phyloP scores from a whole-genome alignment of 371 early-diverging fungal species.

The Cokeromyces recurvatus region DNA sequence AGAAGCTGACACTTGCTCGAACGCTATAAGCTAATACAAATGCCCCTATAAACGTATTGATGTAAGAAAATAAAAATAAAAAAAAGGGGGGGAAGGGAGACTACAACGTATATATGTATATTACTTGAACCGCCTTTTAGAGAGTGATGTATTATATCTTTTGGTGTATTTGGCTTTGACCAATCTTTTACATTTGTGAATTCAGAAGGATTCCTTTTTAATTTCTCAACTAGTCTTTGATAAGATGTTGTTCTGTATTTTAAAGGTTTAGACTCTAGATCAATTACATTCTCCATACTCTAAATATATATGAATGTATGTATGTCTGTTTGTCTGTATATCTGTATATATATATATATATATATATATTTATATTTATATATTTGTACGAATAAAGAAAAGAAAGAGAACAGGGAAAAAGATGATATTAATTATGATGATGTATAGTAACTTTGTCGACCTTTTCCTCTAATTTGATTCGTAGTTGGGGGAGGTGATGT shows the following conservation, averaged over 20 bases:
- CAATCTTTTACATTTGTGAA: constrained; percentile 29
- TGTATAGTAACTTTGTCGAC: too few species aligned
- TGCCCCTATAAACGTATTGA: constrained; percentile 31
- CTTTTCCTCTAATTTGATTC: neutral
- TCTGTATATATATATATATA: too few species aligned
- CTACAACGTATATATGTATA: neutral
- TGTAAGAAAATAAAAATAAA: neutral
- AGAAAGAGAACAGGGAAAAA: neutral
- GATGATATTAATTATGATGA: neutral
- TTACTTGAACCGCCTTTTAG: constrained; percentile 44
- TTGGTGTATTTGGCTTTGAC: constrained; percentile 30
- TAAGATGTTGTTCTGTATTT: constrained; percentile 34
- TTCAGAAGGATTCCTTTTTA: constrained; percentile 35
- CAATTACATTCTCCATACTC: too few species aligned
- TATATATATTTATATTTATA: too few species aligned
- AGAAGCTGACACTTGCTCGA: constrained; percentile 45
- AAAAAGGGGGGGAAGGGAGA: too few species aligned
- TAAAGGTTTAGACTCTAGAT: too few species aligned
- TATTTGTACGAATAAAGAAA: too few species aligned
- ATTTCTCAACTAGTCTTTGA: constrained; percentile 33
- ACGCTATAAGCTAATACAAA: constrained; percentile 47
- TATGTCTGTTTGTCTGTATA: too few species aligned
- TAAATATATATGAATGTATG: too few species aligned
- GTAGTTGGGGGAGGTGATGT: constrained; percentile 6
- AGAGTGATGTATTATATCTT: constrained; percentile 38